phyloP scores from a whole-genome alignment of 768 basidiomycete species.

The Phlebiopsis gigantea region DNA sequence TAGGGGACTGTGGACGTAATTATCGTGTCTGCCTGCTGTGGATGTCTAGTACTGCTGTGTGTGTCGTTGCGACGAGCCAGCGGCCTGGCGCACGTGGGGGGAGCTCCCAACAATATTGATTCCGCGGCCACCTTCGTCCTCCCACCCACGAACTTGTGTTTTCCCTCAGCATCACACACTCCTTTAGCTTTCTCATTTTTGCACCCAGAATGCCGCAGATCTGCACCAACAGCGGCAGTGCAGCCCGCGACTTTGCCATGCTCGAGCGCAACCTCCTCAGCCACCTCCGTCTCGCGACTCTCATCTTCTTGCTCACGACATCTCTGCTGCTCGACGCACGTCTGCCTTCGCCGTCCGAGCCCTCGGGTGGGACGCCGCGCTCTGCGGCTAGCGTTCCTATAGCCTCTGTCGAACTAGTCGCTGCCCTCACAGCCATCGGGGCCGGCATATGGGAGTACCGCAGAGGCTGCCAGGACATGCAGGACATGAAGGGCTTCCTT shows the following conservation, averaged over 20 bases:
- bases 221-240: constrained; percentile 29
- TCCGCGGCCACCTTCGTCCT: not conserved
- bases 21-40: not conserved
- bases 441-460: constrained; percentile 68
- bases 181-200: not conserved
- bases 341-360: constrained; percentile 31
- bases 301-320: constrained; percentile 58
- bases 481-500: constrained; percentile 55
- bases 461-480: constrained; percentile 49
- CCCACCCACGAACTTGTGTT: not conserved
- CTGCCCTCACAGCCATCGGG: constrained; percentile 47
- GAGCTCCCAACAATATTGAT: not conserved
- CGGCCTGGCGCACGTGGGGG: not conserved
- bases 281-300: constrained; percentile 59
- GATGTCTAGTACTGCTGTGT: not conserved
- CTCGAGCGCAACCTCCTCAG: constrained; percentile 71
- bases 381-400: constrained; percentile 38
- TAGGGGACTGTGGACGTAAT: not conserved
- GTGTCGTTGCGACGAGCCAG: not conserved
- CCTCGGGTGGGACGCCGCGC: constrained; percentile 19
- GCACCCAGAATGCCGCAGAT: constrained; percentile 9
- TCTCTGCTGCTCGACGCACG: constrained; percentile 60
- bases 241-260: constrained; percentile 75
- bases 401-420: constrained; percentile 46
- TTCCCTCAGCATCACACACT: not conserved